Conservation (phyloP, 2,329 filamentous ascomycete genomes). For the Fusarium annulatum region DNA sequence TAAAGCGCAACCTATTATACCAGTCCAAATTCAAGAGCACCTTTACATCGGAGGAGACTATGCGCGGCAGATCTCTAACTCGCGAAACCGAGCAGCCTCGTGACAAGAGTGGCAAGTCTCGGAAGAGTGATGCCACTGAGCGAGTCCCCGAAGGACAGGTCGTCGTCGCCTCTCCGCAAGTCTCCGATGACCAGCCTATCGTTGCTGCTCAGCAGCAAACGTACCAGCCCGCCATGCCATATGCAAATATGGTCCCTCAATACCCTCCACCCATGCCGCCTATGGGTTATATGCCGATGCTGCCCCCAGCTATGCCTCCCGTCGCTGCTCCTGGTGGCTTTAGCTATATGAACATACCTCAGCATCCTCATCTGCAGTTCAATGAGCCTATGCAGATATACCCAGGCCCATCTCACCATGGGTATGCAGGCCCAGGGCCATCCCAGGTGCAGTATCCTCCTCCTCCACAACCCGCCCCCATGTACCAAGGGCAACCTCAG, state of each 20-base stretch:
- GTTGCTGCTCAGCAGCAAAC: not conserved
- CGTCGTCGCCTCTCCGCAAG: not conserved
- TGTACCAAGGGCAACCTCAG: not conserved
- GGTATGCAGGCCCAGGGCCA: not conserved
- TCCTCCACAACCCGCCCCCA: not conserved
- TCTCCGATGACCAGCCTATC: not conserved
- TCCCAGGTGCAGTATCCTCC: not conserved
- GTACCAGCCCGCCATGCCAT: not conserved
- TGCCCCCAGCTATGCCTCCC: not conserved
- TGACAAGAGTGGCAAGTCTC: slow-evolving; percentile 1
- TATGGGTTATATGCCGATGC: slow-evolving; percentile 6
- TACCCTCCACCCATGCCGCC: not conserved
- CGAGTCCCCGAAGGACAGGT: not conserved
- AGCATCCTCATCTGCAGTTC: not conserved
- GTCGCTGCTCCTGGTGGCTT: not conserved
- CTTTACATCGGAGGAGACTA: slow-evolving; percentile 5
- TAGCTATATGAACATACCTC: not conserved
- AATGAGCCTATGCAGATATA: not conserved
- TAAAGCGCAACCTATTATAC: slow-evolving; percentile 18
- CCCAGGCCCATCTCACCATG: not conserved
- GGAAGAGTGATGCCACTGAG: slow-evolving; percentile 13
- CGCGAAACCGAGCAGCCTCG: not conserved
- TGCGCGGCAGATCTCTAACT: not conserved
- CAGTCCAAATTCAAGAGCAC: slow-evolving; percentile 1
- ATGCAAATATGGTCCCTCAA: not conserved